phyloP scores from a whole-genome alignment of 2,329 filamentous ascomycete genomes.

The Domatiomyces globalis region DNA sequence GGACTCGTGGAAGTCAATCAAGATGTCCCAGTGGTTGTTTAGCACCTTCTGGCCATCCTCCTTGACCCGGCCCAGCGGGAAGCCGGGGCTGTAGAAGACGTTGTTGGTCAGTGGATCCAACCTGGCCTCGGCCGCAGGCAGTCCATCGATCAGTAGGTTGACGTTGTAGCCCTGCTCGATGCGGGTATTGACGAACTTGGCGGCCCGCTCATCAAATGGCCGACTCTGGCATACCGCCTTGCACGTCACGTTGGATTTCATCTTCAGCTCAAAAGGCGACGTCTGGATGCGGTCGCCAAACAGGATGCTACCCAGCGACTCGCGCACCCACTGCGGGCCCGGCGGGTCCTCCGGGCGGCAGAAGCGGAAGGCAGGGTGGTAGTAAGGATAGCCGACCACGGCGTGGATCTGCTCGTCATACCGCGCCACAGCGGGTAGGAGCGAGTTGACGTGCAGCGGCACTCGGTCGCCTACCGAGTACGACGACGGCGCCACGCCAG shows the following conservation, averaged over 20 bases:
- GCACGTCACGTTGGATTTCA: constrained; percentile 78
- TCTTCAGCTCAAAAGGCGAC: constrained; percentile 81
- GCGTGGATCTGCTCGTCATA: constrained; percentile 72
- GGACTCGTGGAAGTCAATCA: constrained; percentile 75
- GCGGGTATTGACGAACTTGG: constrained; percentile 66
- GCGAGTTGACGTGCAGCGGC: constrained; percentile 79
- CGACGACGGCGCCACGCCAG: constrained; percentile 84
- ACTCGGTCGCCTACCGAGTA: constrained; percentile 70
- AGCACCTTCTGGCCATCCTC: constrained; percentile 47
- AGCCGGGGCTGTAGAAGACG: constrained; percentile 82
- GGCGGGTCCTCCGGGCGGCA: constrained; percentile 53
- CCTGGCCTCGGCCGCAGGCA: constrained; percentile 77
- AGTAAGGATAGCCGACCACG: constrained; percentile 95
- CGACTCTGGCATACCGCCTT: constrained; percentile 59
- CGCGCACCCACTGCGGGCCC: constrained; percentile 65
- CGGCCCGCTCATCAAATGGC: constrained; percentile 51
- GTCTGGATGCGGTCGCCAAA: constrained; percentile 96
- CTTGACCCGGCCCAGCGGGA: constrained; percentile 53
- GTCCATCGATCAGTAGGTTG: constrained; percentile 89
- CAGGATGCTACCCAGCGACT: constrained; percentile 87
- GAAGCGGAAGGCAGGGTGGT: constrained; percentile 75
- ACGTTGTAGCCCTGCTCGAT: constrained; percentile 80
- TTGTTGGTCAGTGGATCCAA: constrained; percentile 61
- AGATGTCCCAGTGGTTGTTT: constrained; percentile 93
- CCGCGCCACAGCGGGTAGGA: constrained; percentile 68